phyloP scores from a whole-genome alignment of 805 yeast species.

The Cyberlindnera samutprakarnensis region DNA sequence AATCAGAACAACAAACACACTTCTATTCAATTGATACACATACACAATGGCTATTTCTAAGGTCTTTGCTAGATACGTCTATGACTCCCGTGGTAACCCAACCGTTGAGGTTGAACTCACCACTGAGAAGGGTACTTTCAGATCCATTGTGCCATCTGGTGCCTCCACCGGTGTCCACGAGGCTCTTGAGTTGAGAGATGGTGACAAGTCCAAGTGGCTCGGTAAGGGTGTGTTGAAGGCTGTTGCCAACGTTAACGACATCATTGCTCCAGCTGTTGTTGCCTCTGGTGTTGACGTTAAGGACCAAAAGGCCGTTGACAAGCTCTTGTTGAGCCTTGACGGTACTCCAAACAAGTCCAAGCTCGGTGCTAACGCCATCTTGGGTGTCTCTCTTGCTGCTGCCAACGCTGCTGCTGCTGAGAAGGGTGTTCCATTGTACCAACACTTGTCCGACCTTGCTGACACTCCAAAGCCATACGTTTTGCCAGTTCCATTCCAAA shows the following conservation, averaged over 20 bases:
- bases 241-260: constrained; percentile 88
- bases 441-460: constrained; percentile 79
- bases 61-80: constrained; percentile 91
- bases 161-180: constrained; percentile 99
- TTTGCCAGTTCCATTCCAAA: constrained; percentile 98
- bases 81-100: constrained; percentile 99
- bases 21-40: constrained; percentile 2
- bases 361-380: constrained; percentile 97
- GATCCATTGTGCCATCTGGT: constrained; percentile 98
- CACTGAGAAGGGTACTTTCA: constrained; percentile 90
- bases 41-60: constrained; percentile 73
- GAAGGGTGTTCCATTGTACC: constrained; percentile 88
- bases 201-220: constrained; percentile 94
- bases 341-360: constrained; percentile 97
- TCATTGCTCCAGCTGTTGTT: constrained; percentile 90
- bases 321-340: constrained; percentile 78
- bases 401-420: constrained; percentile 98
- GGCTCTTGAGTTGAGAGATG: constrained; percentile 97
- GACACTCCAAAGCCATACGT: constrained; percentile 74
- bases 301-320: constrained; percentile 83
- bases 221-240: constrained; percentile 99
- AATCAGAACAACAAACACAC: constrained; percentile 12
- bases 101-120: constrained; percentile 96
- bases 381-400: constrained; percentile 95
- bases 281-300: constrained; percentile 75